Evolutionary conservation across 805 yeast species (phyloP), one percentile per base, ranked within the genome.

Genomic region (Wickerhamia fluorescens): DNA sequence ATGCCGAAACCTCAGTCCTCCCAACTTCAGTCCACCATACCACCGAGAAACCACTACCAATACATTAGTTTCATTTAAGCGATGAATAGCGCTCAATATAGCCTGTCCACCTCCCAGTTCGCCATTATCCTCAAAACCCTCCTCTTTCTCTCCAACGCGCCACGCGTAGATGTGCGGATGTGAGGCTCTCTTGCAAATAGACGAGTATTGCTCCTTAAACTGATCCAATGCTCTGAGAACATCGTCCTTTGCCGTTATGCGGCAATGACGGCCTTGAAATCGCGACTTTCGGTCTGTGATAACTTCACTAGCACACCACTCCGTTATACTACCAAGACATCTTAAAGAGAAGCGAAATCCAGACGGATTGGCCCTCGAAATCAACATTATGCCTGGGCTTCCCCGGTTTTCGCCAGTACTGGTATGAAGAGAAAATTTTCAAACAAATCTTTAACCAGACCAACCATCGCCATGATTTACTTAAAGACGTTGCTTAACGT

Each of bases 401-500:
- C n/a, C n/a, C n/a, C n/a, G n/a, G n/a, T n/a, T n/a, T n/a, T n/a
- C n/a, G n/a, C n/a, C n/a, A n/a, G n/a, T n/a, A n/a, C n/a, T n/a
- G n/a, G n/a, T n/a, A n/a, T n/a, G n/a, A n/a, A n/a, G n/a, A n/a
- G 14, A 27, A 31, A 27, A 31, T 24, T 27, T 21, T 23, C 25
- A 9, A 6, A n/a, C 20, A 6, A 22, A 22, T n/a, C 11, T 15
- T 16, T 13, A 13, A 25, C 19, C 27, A 25, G 14, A 12, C 14
- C 7, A 17, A n/a, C n/a, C n/a, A n/a, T 22, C 37, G 30, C 29
- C 38, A 89, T 89, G 98, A 75, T 89, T 30, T 86, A 85, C 60
- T 73, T 89, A 48, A 89, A 89, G 64, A 68, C 95, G 10, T 66
- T 92, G 56, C 61, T 87, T 31, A 88, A 82, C 54, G 95, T 88